A percentile compares a stretch with the other conserved stretches of the same genome.
These are phyloP conservation scores for Ophiostoma sp. DNA, from an alignment of 2,329 filamentous ascomycete genomes.

Conservation along the genomic window DNA sequence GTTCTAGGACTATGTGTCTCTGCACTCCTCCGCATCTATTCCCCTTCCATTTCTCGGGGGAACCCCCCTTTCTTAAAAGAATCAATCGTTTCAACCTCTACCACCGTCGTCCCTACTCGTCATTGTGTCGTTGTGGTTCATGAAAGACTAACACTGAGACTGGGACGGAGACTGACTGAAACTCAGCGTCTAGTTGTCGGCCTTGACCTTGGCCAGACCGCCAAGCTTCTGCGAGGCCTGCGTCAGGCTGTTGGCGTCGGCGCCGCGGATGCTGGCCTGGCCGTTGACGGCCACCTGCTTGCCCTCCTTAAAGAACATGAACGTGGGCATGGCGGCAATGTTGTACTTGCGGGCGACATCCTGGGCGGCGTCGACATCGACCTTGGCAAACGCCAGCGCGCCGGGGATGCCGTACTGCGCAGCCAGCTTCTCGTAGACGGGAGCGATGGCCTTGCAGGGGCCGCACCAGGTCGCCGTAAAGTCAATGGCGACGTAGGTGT, in stretches of 20 bases:
- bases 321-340: constrained; percentile 54
- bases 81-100: no score
- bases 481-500: constrained; percentile 50
- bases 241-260: constrained; percentile 14
- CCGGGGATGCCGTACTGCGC: constrained; percentile 38
- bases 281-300: constrained; percentile 17
- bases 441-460: constrained; percentile 56
- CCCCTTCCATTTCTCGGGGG: background rate
- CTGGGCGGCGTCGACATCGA: constrained; percentile 52
- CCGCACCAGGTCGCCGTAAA: constrained; percentile 56
- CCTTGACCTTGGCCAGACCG: constrained; percentile 17
- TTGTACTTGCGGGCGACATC: constrained; percentile 47
- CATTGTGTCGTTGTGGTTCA: background rate
- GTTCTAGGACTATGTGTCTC: background rate
- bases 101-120: background rate
- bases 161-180: no score
- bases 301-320: constrained; percentile 46
- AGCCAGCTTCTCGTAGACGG: constrained; percentile 48
- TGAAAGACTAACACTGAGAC: background rate
- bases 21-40: constrained; percentile 3
- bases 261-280: constrained; percentile 7
- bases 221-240: constrained; percentile 12
- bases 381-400: constrained; percentile 50
- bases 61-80: background rate
- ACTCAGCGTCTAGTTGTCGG: constrained; percentile 1